Evolutionary conservation across 176 grass and related monocot species (phyloP), one percentile per base, ranked within the genome.

Genomic region (Secale cereale): DNA sequence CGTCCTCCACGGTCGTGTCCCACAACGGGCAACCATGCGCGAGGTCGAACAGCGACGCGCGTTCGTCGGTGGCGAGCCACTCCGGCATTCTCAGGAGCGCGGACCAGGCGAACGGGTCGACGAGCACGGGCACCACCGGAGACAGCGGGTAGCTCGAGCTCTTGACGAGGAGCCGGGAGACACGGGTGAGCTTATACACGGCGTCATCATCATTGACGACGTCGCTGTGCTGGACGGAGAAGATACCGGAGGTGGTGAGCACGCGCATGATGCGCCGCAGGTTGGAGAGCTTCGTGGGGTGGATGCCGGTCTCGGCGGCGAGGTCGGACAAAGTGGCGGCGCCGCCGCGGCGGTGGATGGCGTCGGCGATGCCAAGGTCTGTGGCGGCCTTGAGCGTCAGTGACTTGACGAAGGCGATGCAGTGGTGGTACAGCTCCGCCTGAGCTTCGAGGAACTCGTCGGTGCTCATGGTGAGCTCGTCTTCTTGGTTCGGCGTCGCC

Each of bases 21-120:
- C 75, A 89, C 8, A 10, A 3, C 3, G 25, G 30, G 1, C 6
- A 6, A 9, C 78, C 78, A 17, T 65, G 78, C 39, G 61, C 61
- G 37, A 64, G 15, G 8, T 63, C 9, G 61, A 46, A 80, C 8
- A 63, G 78, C 10, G 67, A 12, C 15, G 79, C 6, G 10, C 4
- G n/a, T 40, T 10, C 74, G 48, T 39, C 48, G 27, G 67, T 70
- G 39, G 39, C 39, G 73, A 86, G 65, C 88, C 88, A 90, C 4
- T 35, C 6, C 4, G 23, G 14, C 26, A 86, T 14, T 37, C 54
- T 29, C 11, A 77, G 30, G 20, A 6, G 11, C 16, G 79, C 22
- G 32, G 26, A 20, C 8, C 31, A 4, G 28, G 45, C 19, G 35
- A 39, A 17, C 13, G 80, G 79, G 3, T 83, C 13, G 4, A 78